phyloP scores from a whole-genome alignment of 257 asterid genomes.

The Asclepias syriaca region DNA sequence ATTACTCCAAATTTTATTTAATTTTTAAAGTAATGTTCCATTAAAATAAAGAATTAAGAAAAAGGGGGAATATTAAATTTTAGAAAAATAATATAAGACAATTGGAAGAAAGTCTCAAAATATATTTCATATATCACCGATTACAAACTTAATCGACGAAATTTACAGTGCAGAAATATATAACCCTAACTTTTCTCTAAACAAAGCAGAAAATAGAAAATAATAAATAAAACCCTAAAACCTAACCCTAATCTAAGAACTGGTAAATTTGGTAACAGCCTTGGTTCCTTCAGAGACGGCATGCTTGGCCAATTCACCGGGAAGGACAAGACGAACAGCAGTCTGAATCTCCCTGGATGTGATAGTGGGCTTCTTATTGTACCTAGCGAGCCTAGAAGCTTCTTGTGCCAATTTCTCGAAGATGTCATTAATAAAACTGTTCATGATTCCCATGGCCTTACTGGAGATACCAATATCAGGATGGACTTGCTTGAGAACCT shows the following conservation, averaged over 20 bases:
- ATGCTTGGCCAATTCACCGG: conserved; percentile 63
- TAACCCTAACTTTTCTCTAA: conserved; percentile 14
- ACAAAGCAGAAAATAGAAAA: not conserved
- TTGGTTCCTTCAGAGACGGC: conserved; percentile 68
- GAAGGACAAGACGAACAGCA: conserved; percentile 56
- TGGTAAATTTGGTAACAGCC: conserved; percentile 68
- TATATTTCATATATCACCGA: not conserved
- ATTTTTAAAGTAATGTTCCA: not conserved
- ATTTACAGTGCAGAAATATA: conserved; percentile 1
- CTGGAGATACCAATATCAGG: conserved; percentile 67
- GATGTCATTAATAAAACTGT: conserved; percentile 63
- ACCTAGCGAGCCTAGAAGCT: conserved; percentile 43
- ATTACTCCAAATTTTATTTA: not conserved
- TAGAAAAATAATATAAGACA: not conserved
- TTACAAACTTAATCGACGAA: not conserved
- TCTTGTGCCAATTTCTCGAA: conserved; percentile 63
- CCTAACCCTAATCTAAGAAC: conserved; percentile 24
- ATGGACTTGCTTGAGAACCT: conserved; percentile 66
- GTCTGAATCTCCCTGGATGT: conserved; percentile 71
- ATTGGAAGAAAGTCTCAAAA: not conserved
- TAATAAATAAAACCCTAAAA: not conserved
- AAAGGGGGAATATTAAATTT: too few relatives aligned
- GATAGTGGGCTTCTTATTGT: conserved; percentile 67
- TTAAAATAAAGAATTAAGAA: not conserved
- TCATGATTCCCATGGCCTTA: conserved; percentile 75